Conservation (phyloP, 2,329 filamentous ascomycete species). For the Fusarium drepaniforme region DNA sequence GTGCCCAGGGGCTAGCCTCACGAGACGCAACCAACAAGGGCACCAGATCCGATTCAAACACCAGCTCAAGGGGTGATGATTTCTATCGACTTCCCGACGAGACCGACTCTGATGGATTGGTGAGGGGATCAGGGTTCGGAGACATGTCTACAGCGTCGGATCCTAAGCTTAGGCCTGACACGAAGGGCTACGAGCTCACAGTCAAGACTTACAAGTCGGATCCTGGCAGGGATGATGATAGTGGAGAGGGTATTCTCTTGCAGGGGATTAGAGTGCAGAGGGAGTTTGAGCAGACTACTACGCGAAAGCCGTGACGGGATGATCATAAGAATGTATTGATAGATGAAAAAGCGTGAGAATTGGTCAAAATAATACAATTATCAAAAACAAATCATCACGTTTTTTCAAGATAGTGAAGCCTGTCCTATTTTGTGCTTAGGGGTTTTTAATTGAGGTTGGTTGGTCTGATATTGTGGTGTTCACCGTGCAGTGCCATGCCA, state of each 20-base stretch:
- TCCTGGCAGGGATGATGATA: slow-evolving; percentile 41
- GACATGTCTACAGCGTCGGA: neutral
- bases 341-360: neutral
- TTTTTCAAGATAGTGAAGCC: neutral
- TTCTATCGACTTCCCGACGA: slow-evolving; percentile 52
- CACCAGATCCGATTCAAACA: slow-evolving; percentile 24
- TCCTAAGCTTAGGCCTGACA: slow-evolving; percentile 47
- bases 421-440: neutral
- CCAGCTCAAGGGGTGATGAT: slow-evolving; percentile 23
- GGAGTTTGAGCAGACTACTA: slow-evolving; percentile 49
- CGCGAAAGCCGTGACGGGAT: neutral
- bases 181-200: slow-evolving; percentile 46
- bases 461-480: neutral
- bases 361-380: neutral
- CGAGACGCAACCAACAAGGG: neutral
- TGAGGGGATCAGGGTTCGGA: slow-evolving; percentile 25
- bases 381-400: neutral
- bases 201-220: slow-evolving; percentile 47
- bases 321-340: neutral
- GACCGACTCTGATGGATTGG: slow-evolving; percentile 41
- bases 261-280: slow-evolving; percentile 54
- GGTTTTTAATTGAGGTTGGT: accelerated
- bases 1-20: slow-evolving; percentile 31
- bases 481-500: neutral
- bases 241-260: slow-evolving; percentile 54